Base-by-base conservation (phyloP, 2,329 filamentous ascomycete genomes). In the Clonostachys sp. region DNA sequence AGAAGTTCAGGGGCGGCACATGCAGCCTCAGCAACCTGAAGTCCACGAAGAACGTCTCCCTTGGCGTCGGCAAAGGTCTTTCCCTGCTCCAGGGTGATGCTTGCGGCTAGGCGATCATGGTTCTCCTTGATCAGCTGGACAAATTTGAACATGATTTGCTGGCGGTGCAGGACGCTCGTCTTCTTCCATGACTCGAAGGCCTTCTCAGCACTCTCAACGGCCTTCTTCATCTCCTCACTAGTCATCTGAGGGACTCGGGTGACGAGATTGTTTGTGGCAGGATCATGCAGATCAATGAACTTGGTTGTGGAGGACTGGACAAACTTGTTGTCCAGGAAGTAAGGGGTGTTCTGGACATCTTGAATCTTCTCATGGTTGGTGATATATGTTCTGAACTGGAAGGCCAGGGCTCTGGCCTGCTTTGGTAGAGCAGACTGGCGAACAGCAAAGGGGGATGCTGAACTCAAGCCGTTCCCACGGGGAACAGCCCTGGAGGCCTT, bases 91-190 rank as follows among this genome's bases (percentile, higher is more conserved):
- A 89, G 73, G 3, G 86, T 89, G 61, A 90, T 90, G 66, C 81
- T 87, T 2, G 86, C 86, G 7, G 86, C 86, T 51, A 90, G 68
- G n/a, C 86, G 77, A 59, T 90, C 86, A 86, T 85, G 89, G 65
- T 90, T 83, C 65, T 88, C 81, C n/a, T 84, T 73, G 60, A 91
- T 87, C 62, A 90, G 68, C 12, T 74, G 73, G 24, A 87, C 84
- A 54, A 87, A 86, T 64, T 83, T 85, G 72, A 90, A 90, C 83
- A 89, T 87, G 64, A 89, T 82, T 66, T 86, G 81, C 71, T 90
- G 86, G 47, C 86, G 74, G 50, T 79, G 72, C 51, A 90, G 75
- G 50, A 89, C 68, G 63, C 80, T 86, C 10, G 79, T 88, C 46
- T 73, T 71, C 55, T 73, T 78, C 86, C 86, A 90, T 35, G 70